Conservation (phyloP, 768 basidiomycete species). For the Agaricus bisporus region DNA sequence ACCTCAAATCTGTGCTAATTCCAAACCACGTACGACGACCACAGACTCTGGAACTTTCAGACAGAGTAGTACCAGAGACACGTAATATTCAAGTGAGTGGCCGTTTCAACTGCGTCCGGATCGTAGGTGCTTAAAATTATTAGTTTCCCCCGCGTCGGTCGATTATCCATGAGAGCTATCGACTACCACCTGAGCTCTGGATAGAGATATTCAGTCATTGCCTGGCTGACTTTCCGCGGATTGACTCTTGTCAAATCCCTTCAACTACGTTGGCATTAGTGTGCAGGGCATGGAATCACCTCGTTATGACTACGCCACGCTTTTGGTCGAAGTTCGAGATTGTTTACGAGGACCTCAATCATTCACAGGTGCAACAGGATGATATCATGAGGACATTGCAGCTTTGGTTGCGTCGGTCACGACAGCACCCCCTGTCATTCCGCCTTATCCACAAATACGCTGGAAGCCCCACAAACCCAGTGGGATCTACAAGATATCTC, state of each 20-base stretch:
- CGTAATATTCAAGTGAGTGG: too few species aligned
- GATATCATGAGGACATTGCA: neutral
- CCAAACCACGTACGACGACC: too few species aligned
- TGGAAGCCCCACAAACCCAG: constrained; percentile 14
- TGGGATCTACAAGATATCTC: constrained; percentile 21
- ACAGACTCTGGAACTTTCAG: too few species aligned
- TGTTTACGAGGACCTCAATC: constrained; percentile 18
- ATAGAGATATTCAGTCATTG: constrained; percentile 40
- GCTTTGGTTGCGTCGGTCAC: constrained; percentile 33
- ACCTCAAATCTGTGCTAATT: too few species aligned
- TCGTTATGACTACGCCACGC: constrained; percentile 32
- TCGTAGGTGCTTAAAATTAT: neutral
- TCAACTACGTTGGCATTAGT: constrained; percentile 35
- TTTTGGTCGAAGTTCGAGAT: constrained; percentile 44
- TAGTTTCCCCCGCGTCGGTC: neutral
- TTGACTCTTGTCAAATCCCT: constrained; percentile 22
- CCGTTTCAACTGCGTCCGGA: too few species aligned
- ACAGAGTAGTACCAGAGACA: too few species aligned
- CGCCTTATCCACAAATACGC: constrained; percentile 21
- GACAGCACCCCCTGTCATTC: constrained; percentile 25
- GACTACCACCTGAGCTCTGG: constrained; percentile 39
- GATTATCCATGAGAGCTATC: constrained; percentile 9
- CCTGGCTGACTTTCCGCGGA: constrained; percentile 24
- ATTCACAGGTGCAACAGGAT: constrained; percentile 16
- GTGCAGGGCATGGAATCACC: constrained; percentile 34